Conservation (phyloP, 768 basidiomycete species). For the Polyporus arcularius region DNA sequence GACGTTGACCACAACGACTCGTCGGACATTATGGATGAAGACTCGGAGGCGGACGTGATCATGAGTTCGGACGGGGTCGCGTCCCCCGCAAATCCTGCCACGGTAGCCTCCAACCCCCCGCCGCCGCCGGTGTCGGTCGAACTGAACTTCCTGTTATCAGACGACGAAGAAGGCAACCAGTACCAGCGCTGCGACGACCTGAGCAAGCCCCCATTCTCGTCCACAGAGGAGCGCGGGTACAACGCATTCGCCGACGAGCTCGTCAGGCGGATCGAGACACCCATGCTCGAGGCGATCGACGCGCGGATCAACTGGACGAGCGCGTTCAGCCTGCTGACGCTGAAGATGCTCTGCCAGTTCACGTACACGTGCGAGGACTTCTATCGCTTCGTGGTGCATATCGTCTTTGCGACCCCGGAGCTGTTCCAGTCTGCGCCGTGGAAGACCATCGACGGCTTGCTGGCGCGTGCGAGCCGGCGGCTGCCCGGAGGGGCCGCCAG, state of each 20-base stretch:
- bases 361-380: neutral
- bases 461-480: neutral
- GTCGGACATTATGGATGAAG: neutral
- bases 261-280: neutral
- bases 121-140: neutral
- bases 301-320: slow-evolving; percentile 4
- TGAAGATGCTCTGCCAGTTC: slow-evolving; percentile 3
- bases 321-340: slow-evolving; percentile 5
- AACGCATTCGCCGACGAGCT: slow-evolving; percentile 2
- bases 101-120: neutral
- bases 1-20: neutral
- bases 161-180: neutral
- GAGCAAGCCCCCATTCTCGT: neutral
- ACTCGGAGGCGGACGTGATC: neutral
- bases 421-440: slow-evolving; percentile 2
- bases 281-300: slow-evolving; percentile 2
- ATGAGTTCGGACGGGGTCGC: neutral
- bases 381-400: neutral
- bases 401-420: slow-evolving; percentile 1
- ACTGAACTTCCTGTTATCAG: neutral
- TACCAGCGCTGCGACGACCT: neutral
- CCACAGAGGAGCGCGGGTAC: neutral
- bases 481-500: neutral
- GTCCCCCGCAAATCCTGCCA: neutral
- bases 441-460: slow-evolving; percentile 2